A percentile compares a stretch with the other conserved stretches of the same genome.
phyloP scores from a whole-genome alignment of 2,329 filamentous ascomycete genomes.

The Rutstroemia sydowiana region DNA sequence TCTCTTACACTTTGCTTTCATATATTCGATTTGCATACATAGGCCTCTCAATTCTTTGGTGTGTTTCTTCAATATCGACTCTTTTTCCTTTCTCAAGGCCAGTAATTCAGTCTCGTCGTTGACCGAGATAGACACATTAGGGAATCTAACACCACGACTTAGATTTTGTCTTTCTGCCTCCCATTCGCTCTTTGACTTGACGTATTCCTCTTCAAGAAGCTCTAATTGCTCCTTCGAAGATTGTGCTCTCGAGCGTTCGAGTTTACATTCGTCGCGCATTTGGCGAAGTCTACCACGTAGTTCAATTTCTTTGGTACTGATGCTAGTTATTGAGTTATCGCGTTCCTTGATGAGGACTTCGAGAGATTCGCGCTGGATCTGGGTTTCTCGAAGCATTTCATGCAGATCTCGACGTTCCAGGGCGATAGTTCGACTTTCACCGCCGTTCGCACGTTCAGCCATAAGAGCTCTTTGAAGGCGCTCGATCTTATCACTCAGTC shows the following conservation, averaged over 20 bases:
- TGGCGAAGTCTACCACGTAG: constrained; percentile 63
- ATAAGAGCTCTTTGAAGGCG: constrained; percentile 42
- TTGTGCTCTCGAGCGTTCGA: constrained; percentile 23
- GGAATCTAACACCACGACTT: constrained; percentile 32
- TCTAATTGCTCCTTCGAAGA: constrained; percentile 21
- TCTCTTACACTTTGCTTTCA: constrained; percentile 72
- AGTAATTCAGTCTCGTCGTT: constrained; percentile 36
- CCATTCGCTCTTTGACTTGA: constrained; percentile 36
- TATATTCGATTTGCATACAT: constrained; percentile 83
- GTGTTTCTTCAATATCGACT: constrained; percentile 53
- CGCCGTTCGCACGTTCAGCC: constrained; percentile 45
- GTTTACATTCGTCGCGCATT: constrained; percentile 57
- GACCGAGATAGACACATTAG: constrained; percentile 31
- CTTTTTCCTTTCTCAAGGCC: constrained; percentile 28
- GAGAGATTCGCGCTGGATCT: constrained; percentile 60
- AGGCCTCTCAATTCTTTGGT: constrained; percentile 73
- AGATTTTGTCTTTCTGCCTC: constrained; percentile 38
- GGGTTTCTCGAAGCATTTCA: constrained; percentile 52
- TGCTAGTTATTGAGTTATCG: constrained; percentile 54
- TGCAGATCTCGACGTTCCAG: constrained; percentile 55
- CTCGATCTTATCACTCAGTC: constrained; percentile 45
- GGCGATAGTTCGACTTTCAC: constrained; percentile 49
- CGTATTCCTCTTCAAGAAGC: constrained; percentile 33
- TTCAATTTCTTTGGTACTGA: constrained; percentile 48
- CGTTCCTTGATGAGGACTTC: constrained; percentile 65